Evolutionary conservation across 768 basidiomycete genomes (phyloP).

Genomic region (Phanerochaete sordida): DNA sequence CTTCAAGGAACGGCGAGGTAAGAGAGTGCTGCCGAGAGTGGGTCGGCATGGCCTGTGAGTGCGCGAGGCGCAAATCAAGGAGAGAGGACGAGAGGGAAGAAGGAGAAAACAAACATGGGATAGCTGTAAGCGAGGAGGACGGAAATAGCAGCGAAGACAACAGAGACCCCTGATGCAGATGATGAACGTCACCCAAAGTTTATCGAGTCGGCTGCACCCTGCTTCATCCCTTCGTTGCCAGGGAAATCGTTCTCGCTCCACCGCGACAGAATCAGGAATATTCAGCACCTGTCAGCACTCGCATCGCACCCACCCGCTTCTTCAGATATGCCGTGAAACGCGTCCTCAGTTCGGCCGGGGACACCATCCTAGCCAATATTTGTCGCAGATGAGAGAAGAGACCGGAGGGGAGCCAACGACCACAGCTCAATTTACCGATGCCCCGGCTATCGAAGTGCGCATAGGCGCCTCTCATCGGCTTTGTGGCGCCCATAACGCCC

Average conservation of each 20-base stretch:
- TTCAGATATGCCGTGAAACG: too few relatives aligned
- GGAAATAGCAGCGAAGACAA: background rate
- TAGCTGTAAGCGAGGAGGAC: background rate
- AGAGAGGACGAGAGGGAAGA: background rate
- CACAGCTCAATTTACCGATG: background rate
- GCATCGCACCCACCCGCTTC: too few relatives aligned
- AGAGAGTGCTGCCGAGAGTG: background rate
- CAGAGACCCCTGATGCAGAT: background rate
- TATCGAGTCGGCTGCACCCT: background rate
- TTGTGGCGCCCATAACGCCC: background rate
- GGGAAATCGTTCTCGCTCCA: background rate
- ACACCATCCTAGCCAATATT: too few relatives aligned
- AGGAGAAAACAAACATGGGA: background rate
- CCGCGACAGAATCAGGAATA: too few relatives aligned
- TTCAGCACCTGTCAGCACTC: too few relatives aligned
- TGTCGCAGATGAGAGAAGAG: too few relatives aligned
- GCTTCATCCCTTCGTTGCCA: background rate
- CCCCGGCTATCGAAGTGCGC: background rate
- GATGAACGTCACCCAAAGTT: background rate
- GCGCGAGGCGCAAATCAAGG: background rate
- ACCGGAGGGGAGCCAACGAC: too few relatives aligned
- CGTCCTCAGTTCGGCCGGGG: too few relatives aligned
- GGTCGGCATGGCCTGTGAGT: background rate
- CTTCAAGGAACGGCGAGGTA: conserved; percentile 5
- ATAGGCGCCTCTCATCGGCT: background rate